Evolutionary conservation across 768 basidiomycete genomes (phyloP), one percentile per base, ranked within the genome.

Genomic region (Kwoniella sp.): DNA sequence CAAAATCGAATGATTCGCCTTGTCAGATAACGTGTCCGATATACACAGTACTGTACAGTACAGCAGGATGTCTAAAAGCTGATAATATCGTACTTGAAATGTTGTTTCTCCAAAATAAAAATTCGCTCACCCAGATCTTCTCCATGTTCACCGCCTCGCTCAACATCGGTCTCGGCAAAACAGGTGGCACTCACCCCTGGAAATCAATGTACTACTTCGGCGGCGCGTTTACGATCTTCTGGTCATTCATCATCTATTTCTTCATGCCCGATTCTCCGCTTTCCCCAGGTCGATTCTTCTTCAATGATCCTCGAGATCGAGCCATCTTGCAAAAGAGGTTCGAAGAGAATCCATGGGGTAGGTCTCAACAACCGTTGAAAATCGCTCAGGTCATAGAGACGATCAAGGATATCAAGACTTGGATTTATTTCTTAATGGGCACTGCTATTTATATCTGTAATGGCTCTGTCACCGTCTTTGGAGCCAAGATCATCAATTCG

Each of bases 131-230:
- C 15, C 36, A 72, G 69, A 70, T 82, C 46, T 81, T 81, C 64
- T 71, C 70, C 13, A 79, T 80, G 63, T 73, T 81, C 60, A 73
- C 73, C 0, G 78, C 80, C 19, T 58, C 78, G n/a, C 71, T 82
- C 59, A 81, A 80, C 67, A 81, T 75, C 52, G 81, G 79, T 1
- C 62, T 81, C 9, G 81, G 80, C 1, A 55, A 66, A 36, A 73
- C 71, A 2, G 55, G 57, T 1, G 64, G 70, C 0, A 53, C 64
- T n/a, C 59, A 68, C 17, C 68, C 70, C 0, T 81, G 81, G 81
- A 79, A 81, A 57, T 70, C 73, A 55, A 69, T 78, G 71, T 72
- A 73, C 57, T 68, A 77, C 52, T 79, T 79, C 62, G 77, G 77
- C 29, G 79, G 79, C 1, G 69, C 69, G 22, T 63, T 74, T 50